These are phyloP conservation scores for Cunninghamia lanceolata DNA, from an alignment of 75 land plant species.

Conservation along the genomic window DNA sequence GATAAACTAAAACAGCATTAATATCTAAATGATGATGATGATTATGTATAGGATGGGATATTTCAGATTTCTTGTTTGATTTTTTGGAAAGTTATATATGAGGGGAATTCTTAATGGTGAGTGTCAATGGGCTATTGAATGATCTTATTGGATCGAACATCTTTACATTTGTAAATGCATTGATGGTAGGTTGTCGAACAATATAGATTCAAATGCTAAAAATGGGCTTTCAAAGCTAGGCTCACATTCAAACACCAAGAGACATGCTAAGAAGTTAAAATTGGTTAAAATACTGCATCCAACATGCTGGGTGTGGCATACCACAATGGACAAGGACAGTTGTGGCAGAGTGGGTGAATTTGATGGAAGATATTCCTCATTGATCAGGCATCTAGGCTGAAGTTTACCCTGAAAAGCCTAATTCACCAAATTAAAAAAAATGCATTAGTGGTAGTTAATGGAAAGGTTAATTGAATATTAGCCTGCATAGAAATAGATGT, in stretches of 20 bases:
- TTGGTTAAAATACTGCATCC: background rate
- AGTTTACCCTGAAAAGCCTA: background rate
- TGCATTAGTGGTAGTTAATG: background rate
- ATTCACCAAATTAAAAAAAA: background rate
- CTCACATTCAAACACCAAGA: background rate
- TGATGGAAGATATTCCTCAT: background rate
- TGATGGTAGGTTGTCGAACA: background rate
- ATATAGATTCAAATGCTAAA: background rate
- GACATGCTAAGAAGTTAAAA: background rate
- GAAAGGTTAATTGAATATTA: no score
- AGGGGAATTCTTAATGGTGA: background rate
- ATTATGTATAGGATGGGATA: background rate
- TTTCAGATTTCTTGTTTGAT: background rate
- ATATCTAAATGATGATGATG: background rate
- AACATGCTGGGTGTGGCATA: background rate
- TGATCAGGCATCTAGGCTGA: background rate
- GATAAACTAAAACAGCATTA: background rate
- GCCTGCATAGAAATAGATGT: no score
- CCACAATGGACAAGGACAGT: background rate
- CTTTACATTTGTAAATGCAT: background rate
- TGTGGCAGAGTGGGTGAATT: background rate
- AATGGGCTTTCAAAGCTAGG: background rate
- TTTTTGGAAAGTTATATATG: background rate
- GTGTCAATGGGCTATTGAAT: background rate
- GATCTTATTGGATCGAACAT: background rate